These are phyloP conservation scores for Pholiota adiposa DNA, from an alignment of 1,284 basidiomycete genomes.

Conservation along the genomic window DNA sequence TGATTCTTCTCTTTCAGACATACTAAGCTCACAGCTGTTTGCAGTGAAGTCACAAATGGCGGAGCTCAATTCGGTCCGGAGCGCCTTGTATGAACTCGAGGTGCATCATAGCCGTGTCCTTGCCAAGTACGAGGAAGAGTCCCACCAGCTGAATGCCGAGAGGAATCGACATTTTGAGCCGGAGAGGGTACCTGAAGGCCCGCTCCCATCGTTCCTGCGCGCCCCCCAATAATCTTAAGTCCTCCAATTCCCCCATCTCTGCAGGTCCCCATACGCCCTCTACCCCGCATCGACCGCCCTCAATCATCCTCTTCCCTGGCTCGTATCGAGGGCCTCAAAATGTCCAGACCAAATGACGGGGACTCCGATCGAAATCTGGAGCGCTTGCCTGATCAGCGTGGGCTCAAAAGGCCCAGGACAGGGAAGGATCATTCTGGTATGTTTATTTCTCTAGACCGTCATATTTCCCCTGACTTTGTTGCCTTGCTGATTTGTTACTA, in stretches of 20 bases:
- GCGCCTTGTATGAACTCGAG: slow-evolving; percentile 46
- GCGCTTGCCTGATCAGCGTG: slow-evolving; percentile 27
- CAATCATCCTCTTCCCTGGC: background rate
- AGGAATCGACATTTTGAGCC: slow-evolving; percentile 4
- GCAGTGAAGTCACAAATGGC: slow-evolving; percentile 41
- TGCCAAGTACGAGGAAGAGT: slow-evolving; percentile 45
- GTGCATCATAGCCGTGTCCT: slow-evolving; percentile 41
- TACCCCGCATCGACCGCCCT: background rate
- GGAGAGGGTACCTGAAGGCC: slow-evolving; percentile 12
- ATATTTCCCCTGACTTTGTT: background rate
- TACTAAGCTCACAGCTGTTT: background rate
- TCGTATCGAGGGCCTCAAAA: background rate
- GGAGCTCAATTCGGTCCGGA: slow-evolving; percentile 44
- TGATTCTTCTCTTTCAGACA: background rate
- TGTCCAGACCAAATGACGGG: slow-evolving; percentile 13
- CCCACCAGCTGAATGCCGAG: slow-evolving; percentile 37
- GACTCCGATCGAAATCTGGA: slow-evolving; percentile 28
- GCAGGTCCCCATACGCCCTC: background rate
- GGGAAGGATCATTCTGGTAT: slow-evolving; percentile 30
- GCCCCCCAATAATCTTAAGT: background rate
- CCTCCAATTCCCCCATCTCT: background rate
- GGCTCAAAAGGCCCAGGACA: slow-evolving; percentile 35
- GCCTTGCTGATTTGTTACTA: background rate
- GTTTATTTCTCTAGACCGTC: slow-evolving; percentile 5
- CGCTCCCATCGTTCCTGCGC: slow-evolving; percentile 6